Evolutionary conservation across 768 basidiomycete genomes (phyloP).

Genomic region (Mycena metata): DNA sequence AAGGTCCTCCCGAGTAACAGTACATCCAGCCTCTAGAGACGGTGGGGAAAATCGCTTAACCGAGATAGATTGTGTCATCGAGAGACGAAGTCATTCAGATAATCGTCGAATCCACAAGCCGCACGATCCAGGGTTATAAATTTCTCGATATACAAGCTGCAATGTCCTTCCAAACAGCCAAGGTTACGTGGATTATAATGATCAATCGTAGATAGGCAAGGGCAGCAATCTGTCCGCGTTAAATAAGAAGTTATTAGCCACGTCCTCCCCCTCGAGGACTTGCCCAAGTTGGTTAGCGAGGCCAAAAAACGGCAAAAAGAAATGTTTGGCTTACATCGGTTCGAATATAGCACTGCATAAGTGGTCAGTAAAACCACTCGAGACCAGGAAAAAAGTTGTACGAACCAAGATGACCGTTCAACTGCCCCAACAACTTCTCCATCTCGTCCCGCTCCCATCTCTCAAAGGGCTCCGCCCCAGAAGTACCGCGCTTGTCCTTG

Average conservation of each 20-base stretch:
- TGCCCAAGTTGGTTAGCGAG: no score
- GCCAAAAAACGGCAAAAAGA: no score
- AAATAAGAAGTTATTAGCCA: slow-evolving; percentile 93
- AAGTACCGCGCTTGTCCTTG: slow-evolving; percentile 48
- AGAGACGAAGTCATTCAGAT: no score
- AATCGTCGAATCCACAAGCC: no score
- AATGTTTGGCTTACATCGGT: slow-evolving; percentile 56
- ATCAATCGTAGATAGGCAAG: slow-evolving; percentile 78
- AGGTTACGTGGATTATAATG: not conserved
- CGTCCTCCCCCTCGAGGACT: slow-evolving; percentile 92
- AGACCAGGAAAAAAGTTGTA: not conserved
- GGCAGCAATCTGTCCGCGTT: slow-evolving; percentile 87
- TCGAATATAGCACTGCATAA: slow-evolving; percentile 84
- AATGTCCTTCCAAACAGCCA: no score
- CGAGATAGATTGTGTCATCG: no score
- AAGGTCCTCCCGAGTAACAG: no score
- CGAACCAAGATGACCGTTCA: slow-evolving; percentile 91
- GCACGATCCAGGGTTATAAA: no score
- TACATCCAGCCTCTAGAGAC: no score
- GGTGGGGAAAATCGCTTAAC: no score
- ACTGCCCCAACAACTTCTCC: slow-evolving; percentile 82
- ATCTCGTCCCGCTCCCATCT: slow-evolving; percentile 90
- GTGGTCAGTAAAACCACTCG: slow-evolving; percentile 18
- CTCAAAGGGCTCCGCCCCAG: slow-evolving; percentile 78
- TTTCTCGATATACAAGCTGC: no score